phyloP scores from a whole-genome alignment of 805 yeast species.

The Cyberlindnera bimundalis region DNA sequence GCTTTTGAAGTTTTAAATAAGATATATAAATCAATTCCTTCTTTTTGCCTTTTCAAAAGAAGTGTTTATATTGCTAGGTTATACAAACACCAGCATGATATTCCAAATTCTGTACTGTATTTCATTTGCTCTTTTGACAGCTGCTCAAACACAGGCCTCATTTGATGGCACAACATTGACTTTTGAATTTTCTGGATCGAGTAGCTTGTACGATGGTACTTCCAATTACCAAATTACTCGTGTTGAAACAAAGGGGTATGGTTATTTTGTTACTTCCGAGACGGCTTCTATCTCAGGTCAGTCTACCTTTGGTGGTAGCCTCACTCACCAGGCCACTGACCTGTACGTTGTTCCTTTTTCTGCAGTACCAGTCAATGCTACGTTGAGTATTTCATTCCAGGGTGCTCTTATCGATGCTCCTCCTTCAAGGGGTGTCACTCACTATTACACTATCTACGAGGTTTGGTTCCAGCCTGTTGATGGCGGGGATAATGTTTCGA shows the following conservation, averaged over 20 bases:
- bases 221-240: slow-evolving; percentile 1
- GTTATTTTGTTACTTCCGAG: slow-evolving; percentile 6
- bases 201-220: slow-evolving; percentile 2
- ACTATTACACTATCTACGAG: slow-evolving; percentile 3
- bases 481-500: slow-evolving; percentile 3
- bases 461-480: slow-evolving; percentile 4
- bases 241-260: slow-evolving; percentile 3
- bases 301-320: background rate
- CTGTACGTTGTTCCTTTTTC: slow-evolving; percentile 2
- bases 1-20: too few relatives aligned
- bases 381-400: background rate
- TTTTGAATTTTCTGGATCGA: background rate
- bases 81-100: too few relatives aligned
- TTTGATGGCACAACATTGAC: slow-evolving; percentile 1
- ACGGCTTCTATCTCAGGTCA: background rate
- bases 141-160: background rate
- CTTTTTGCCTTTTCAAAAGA: too few relatives aligned
- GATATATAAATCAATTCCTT: too few relatives aligned
- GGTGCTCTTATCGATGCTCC: slow-evolving; percentile 6
- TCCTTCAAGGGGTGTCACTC: slow-evolving; percentile 2
- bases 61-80: too few relatives aligned
- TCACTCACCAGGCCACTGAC: background rate
- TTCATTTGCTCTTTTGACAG: background rate
- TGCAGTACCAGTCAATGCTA: slow-evolving; percentile 1
- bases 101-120: background rate